phyloP scores from a whole-genome alignment of 306 rosid species.

The Cercis canadensis region DNA sequence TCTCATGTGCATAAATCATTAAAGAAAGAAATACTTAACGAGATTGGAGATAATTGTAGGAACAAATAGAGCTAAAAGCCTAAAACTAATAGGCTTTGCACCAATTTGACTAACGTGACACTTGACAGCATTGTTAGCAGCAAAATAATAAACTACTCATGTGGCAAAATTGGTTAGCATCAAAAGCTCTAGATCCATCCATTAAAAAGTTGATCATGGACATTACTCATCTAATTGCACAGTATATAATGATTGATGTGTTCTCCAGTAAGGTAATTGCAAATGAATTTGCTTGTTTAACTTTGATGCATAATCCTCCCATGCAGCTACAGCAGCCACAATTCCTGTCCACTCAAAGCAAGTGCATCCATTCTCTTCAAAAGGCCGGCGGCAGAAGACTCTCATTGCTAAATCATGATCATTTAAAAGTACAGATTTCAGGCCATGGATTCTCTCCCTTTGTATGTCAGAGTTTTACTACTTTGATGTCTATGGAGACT shows the following conservation, averaged over 20 bases:
- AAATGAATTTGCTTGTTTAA: conserved; percentile 51
- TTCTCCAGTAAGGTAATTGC: conserved; percentile 67
- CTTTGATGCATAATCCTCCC: conserved; percentile 59
- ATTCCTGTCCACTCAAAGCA: conserved; percentile 58
- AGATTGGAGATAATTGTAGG: too few species aligned
- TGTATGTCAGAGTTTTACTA: conserved; percentile 46
- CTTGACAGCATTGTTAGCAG: not conserved
- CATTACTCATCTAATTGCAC: conserved; percentile 43
- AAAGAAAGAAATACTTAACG: too few species aligned
- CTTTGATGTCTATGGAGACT: conserved; percentile 37
- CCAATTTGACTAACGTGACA: too few species aligned
- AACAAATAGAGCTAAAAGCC: too few species aligned
- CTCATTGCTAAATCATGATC: conserved; percentile 49
- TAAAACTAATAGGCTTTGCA: too few species aligned
- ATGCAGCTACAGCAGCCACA: conserved; percentile 47
- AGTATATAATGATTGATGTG: conserved; percentile 60
- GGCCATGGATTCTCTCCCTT: conserved; percentile 41
- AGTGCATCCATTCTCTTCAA: conserved; percentile 27
- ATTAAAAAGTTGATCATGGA: not conserved
- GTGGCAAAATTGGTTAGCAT: not conserved
- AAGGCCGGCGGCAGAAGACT: conserved; percentile 41
- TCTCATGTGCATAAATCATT: too few species aligned
- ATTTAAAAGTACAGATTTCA: conserved; percentile 55
- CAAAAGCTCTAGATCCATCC: not conserved
- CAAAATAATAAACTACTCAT: not conserved